A percentile compares a stretch with the other conserved stretches of the same genome.
phyloP scores from a whole-genome alignment of 257 asterid species.

The Przewalskia tangutica region DNA sequence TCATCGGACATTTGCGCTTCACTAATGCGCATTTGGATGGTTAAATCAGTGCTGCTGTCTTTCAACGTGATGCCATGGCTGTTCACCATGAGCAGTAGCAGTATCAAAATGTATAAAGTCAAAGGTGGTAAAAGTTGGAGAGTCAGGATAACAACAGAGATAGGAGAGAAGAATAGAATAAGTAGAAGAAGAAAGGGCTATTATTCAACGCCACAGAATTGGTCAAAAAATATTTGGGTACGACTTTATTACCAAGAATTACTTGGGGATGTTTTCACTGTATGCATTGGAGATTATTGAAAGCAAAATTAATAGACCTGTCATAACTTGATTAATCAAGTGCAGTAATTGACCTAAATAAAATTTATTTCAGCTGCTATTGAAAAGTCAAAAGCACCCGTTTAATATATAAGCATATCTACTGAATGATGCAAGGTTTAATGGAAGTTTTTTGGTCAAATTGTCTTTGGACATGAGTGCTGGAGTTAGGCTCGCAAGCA shows the following conservation, averaged over 20 bases:
- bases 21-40: not conserved
- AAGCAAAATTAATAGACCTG: not conserved
- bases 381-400: not conserved
- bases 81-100: not conserved
- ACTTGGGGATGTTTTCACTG: not conserved
- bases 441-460: not conserved
- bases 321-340: not conserved
- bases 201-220: not conserved
- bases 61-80: not conserved
- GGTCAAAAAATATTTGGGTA: not conserved
- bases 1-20: not conserved
- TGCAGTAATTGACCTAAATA: not conserved
- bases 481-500: not conserved
- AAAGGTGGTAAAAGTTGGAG: not conserved
- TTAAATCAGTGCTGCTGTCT: not conserved
- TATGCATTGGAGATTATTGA: not conserved
- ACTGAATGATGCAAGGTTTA: not conserved
- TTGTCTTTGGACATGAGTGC: not conserved
- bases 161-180: not conserved
- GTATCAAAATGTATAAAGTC: not conserved
- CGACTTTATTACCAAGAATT: not conserved
- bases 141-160: not conserved
- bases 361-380: not conserved
- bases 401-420: not conserved
- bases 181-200: not conserved